Evolutionary conservation across 2,329 filamentous ascomycete species (phyloP), one percentile per base, ranked within the genome.

Genomic region (Sarocladiaceae sp.): DNA sequence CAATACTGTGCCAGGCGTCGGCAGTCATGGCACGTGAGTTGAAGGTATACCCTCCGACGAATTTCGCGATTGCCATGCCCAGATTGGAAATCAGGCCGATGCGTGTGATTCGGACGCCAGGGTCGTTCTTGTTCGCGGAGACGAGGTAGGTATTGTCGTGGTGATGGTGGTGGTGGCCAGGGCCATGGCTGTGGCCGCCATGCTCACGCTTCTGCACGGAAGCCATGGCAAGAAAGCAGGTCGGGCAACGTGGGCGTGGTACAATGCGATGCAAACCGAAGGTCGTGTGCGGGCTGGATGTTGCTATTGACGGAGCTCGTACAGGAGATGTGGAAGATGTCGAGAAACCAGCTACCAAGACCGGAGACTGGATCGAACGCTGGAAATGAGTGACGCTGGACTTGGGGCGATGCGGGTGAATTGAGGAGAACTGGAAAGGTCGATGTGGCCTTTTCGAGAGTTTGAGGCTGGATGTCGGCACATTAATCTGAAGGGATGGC

Each of bases 1-100:
- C 96, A 59, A 97, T 79, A 62, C 91, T 93, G 73, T 99, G 94
- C 74, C 96, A 93, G 52, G 90, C 94, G 68, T 99, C 94, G 64
- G 94, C 92, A 54, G 92, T 77, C 77, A 96, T 88, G 54, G 90
- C 87, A 71, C 97, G 91, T 40, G 92, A 97, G 70, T 97, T 92
- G 77, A 99, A 97, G 59, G 87, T 76, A 73, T 94, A 96, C 60
- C 94, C 94, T 54, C 94, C 94, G 25, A 92, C 76, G 37, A 93
- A 94, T 69, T 99, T 99, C 59, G 84, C 88, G 61, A 97, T 77
- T 48, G 93, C 94, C 92, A 99, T 97, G 64, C 85, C 86, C 51
- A 97, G 76, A 68, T 99, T 99, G 60, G 92, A 90, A 61, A 97
- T 60, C 39, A 75, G 68, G 37, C 77, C 78, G 57, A 84, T 79